phyloP scores from a whole-genome alignment of 306 rosid genomes.

The Datisca glomerata region DNA sequence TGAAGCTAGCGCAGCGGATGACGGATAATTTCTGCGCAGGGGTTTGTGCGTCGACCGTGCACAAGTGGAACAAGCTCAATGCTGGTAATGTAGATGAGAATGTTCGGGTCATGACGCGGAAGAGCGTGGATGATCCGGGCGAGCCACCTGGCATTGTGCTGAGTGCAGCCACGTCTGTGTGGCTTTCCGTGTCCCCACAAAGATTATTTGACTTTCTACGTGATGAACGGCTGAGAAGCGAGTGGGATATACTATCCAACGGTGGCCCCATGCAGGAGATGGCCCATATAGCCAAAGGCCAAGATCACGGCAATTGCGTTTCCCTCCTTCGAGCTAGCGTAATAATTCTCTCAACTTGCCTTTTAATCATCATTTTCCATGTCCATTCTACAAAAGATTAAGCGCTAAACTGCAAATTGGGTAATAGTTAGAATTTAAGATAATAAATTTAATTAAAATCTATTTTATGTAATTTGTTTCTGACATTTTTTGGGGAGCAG shows the following conservation, averaged over 20 bases:
- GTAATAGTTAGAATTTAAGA: too few species aligned
- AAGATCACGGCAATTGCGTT: constrained; percentile 88
- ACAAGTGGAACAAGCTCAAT: constrained; percentile 86
- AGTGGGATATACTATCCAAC: constrained; percentile 95
- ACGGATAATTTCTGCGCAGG: constrained; percentile 96
- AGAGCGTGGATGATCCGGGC: constrained; percentile 85
- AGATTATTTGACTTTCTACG: constrained; percentile 75
- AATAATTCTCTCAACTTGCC: constrained; percentile 5
- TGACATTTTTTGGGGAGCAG: constrained; percentile 17
- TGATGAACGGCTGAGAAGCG: constrained; percentile 74
- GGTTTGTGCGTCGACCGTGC: constrained; percentile 83
- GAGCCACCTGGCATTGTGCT: constrained; percentile 96
- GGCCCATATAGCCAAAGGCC: constrained; percentile 98
- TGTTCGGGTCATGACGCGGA: constrained; percentile 85
- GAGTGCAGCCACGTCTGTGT: constrained; percentile 91
- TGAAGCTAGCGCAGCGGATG: constrained; percentile 92
- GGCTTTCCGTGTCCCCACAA: constrained; percentile 78
- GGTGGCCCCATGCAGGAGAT: constrained; percentile 99
- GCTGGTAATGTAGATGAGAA: constrained; percentile 67
- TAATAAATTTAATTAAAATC: too few species aligned
- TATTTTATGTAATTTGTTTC: too few species aligned
- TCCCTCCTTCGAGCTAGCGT: constrained; percentile 88
- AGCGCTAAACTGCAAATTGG: too few species aligned
- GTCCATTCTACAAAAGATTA: too few species aligned
- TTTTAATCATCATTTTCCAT: too few species aligned